Percentiles rank a stretch among this genome's conserved stretches.
Evolutionary conservation across 331 rosid species (phyloP).

Genomic region (Stylosanthes scabra): DNA sequence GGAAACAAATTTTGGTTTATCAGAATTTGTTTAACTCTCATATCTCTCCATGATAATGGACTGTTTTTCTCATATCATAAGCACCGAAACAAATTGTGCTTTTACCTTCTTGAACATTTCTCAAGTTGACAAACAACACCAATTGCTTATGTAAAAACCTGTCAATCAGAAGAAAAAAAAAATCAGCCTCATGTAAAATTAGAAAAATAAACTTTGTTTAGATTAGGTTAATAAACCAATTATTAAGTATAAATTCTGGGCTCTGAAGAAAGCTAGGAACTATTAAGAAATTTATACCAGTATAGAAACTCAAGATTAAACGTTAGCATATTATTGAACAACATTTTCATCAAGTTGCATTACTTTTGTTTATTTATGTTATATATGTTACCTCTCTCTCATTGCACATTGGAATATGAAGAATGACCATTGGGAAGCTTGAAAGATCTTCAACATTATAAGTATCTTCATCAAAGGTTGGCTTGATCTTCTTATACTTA

Average conservation of each 20-base stretch:
- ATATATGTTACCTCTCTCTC: slow-evolving; percentile 99
- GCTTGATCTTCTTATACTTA: slow-evolving; percentile 83
- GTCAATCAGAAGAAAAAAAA: no score
- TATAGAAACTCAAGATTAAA: no score
- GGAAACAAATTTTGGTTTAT: neutral
- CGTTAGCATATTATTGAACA: no score
- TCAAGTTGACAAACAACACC: slow-evolving; percentile 86
- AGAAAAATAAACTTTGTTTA: slow-evolving; percentile 5
- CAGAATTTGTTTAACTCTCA: slow-evolving; percentile 5
- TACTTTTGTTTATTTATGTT: slow-evolving; percentile 4
- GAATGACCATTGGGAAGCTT: slow-evolving; percentile 84
- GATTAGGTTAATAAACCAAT: neutral
- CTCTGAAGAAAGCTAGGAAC: no score
- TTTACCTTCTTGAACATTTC: slow-evolving; percentile 53
- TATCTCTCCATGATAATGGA: slow-evolving; percentile 12
- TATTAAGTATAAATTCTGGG: neutral
- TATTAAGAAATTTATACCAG: no score
- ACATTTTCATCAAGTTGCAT: slow-evolving; percentile 11
- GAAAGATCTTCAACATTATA: slow-evolving; percentile 73
- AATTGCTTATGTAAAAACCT: slow-evolving; percentile 93
- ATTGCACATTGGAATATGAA: slow-evolving; percentile 99
- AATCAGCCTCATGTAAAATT: slow-evolving; percentile 30
- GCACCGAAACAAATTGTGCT: slow-evolving; percentile 15
- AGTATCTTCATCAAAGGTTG: slow-evolving; percentile 55
- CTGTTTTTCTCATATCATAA: neutral